Conservation (phyloP, 2,329 filamentous ascomycete genomes). For the Ascochyta clinopodiicola region DNA sequence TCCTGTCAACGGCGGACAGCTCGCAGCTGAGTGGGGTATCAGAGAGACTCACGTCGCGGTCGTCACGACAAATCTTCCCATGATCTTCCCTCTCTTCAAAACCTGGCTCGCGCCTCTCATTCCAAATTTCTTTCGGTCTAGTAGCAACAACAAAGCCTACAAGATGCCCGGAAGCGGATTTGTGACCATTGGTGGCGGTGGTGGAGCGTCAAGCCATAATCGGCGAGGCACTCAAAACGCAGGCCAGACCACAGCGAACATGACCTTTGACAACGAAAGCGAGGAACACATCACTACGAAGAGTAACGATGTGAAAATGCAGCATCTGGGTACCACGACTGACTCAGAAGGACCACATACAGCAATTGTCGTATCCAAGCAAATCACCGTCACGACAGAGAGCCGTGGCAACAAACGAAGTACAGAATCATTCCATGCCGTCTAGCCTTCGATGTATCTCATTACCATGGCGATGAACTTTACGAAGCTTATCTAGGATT, state of each 20-base stretch:
- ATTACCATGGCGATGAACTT: no score
- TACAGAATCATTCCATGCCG: no score
- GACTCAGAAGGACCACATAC: not conserved
- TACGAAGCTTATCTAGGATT: no score
- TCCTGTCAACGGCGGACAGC: conserved; percentile 49
- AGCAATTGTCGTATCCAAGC: conserved; percentile 19
- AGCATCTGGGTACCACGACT: conserved; percentile 1
- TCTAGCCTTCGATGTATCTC: no score
- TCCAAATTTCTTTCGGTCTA: conserved; percentile 17
- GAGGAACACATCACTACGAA: conserved; percentile 20
- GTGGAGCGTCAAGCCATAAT: conserved; percentile 12
- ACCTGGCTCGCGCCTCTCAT: conserved; percentile 19
- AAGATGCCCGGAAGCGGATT: conserved; percentile 21
- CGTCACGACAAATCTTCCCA: conserved; percentile 53
- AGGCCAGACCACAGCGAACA: conserved; percentile 10
- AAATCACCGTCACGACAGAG: conserved; percentile 27
- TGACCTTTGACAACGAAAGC: conserved; percentile 22
- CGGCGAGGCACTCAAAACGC: not conserved
- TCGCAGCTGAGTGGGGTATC: conserved; percentile 55
- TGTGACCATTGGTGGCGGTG: conserved; percentile 23
- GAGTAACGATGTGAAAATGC: conserved; percentile 16
- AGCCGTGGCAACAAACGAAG: not conserved
- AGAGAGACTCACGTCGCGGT: conserved; percentile 57
- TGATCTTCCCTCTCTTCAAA: conserved; percentile 34
- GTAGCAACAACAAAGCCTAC: conserved; percentile 21